Conservation (phyloP, 805 yeast species). For the Zygosaccharomyces pseudorouxii region DNA sequence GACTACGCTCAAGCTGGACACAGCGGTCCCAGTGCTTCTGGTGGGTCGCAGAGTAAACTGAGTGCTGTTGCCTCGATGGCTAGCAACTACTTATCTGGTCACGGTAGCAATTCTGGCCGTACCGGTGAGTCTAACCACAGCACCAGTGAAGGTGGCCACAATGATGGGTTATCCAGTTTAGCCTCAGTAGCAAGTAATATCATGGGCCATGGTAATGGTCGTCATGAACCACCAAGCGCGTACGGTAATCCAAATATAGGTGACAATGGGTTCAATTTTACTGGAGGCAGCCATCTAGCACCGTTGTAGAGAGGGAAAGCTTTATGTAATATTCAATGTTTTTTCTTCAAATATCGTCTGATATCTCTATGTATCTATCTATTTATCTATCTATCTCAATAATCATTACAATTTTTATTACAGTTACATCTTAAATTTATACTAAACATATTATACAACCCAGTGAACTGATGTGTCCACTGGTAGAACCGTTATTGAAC, state of each 20-base stretch:
- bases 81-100: not conserved
- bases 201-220: conserved; percentile 1
- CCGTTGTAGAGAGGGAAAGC: not conserved
- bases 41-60: not conserved
- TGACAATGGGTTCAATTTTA: not conserved
- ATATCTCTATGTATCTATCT: not conserved
- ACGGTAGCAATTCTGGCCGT: not conserved
- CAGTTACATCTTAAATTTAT: conserved; percentile 3
- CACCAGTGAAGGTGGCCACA: not conserved
- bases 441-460: conserved; percentile 2
- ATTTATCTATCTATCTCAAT: not conserved
- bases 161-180: not conserved
- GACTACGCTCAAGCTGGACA: not conserved
- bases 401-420: not conserved
- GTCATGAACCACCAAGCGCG: conserved; percentile 1
- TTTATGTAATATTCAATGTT: too few species aligned
- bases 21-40: not conserved
- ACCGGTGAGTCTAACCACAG: not conserved
- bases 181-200: conserved; percentile 4
- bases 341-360: too few species aligned
- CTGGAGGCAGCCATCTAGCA: conserved; percentile 2
- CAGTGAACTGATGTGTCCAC: not conserved
- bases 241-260: conserved; percentile 1
- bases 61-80: conserved; percentile 3
- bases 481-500: not conserved